Evolutionary conservation across 2,329 filamentous ascomycete species (phyloP), one percentile per base, ranked within the genome.

Genomic region (Oidium heveae): DNA sequence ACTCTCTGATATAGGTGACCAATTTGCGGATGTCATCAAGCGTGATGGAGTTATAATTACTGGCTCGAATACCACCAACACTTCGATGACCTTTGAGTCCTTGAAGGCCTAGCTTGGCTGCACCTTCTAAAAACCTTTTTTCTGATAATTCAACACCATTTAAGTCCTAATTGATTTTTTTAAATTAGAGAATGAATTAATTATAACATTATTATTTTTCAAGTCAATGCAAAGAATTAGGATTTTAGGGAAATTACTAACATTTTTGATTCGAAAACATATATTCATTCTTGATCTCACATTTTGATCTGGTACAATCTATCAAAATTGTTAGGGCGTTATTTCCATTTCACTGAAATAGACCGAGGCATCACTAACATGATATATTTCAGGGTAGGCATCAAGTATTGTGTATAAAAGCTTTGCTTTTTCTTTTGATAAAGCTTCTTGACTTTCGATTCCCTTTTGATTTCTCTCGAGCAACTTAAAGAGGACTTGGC

Each of bases 261-360:
- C 72, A 63, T 71, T 72, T 12, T 56, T 59, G 61, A 94, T 74
- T 16, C 87, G 73, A 74, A 95, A 95, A 73, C 87, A 95, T 56
- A 96, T 84, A 68, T 96, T 96, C 84, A 96, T 94, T 55, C 86
- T 74, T 61, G 85, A 94, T 55, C 88, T 82, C 2, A 75, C 82
- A 22, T 71, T 71, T 68, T 83, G 84, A 60, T 83, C 75, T 0
- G 87, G 86, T 0, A 95, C 79, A 34, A 95, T 67, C 56, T 62
- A 22, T 6, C 34, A n/a, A 28, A 28, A 28, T 28, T 6, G n/a
- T 28, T 28, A 18, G 22, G 18, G 20, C 32, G 56, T 44, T 56
- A 50, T 46, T 39, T 9, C 18, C 32, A n/a, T 18, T 32, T n/a
- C 32, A 15, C 50, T 33, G 24, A 43, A 13, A 15, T 15, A 18